Evolutionary conservation across 192 early-diverging fungal species (phyloP).

Genomic region (Umbelopsis vinacea): DNA sequence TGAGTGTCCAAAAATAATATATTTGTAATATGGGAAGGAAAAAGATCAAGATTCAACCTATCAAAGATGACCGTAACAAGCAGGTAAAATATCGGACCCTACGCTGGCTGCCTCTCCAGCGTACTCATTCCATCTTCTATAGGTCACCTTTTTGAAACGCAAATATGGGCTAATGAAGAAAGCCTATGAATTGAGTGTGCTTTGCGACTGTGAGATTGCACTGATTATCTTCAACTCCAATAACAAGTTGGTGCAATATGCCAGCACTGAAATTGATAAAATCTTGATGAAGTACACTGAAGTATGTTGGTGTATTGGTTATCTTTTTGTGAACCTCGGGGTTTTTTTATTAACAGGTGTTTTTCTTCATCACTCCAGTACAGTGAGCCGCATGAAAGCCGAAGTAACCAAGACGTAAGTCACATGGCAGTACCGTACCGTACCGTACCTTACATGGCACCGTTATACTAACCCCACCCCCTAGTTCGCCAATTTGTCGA

Average conservation of each 20-base stretch:
- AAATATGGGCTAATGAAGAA: conserved; percentile 97
- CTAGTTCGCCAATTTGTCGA: conserved; percentile 34
- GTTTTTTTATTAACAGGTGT: background rate
- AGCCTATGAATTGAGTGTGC: conserved; percentile 91
- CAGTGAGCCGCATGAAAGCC: conserved; percentile 44
- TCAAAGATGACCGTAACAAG: conserved; percentile 90
- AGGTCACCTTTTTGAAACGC: conserved; percentile 94
- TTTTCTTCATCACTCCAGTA: conserved; percentile 28
- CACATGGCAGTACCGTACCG: background rate
- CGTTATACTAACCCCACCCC: background rate
- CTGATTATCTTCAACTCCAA: conserved; percentile 94
- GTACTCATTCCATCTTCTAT: background rate
- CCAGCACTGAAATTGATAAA: conserved; percentile 92
- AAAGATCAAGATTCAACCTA: conserved; percentile 94
- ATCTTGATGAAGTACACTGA: conserved; percentile 94
- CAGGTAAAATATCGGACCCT: too few species aligned
- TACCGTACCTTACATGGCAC: background rate
- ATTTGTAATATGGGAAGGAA: conserved; percentile 80
- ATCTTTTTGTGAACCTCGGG: background rate
- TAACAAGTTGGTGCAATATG: conserved; percentile 93
- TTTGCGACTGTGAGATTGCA: conserved; percentile 95
- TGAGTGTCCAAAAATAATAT: background rate
- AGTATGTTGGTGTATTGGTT: too few species aligned
- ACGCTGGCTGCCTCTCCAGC: too few species aligned
- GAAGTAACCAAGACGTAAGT: conserved; percentile 48